phyloP scores from a whole-genome alignment of 768 basidiomycete species.

The Hericium erinaceus region DNA sequence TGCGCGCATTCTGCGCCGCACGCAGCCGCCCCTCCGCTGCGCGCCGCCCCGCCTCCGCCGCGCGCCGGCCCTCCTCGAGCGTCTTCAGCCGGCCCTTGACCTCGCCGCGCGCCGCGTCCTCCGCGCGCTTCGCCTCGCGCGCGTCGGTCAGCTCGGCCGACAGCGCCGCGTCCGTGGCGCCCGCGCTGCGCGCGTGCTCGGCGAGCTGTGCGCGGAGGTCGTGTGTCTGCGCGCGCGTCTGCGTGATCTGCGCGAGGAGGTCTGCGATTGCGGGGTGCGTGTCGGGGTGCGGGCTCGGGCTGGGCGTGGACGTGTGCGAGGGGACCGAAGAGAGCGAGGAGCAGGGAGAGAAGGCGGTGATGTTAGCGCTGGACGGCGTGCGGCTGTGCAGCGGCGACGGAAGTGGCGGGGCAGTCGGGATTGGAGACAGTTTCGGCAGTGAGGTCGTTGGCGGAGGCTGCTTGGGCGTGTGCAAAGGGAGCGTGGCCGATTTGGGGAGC shows the following conservation, averaged over 20 bases:
- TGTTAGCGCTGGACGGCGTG: neutral
- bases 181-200: conserved; percentile 33
- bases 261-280: conserved; percentile 66
- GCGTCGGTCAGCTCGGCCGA: conserved; percentile 62
- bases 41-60: conserved; percentile 66
- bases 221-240: conserved; percentile 47
- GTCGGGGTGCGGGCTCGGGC: conserved; percentile 28
- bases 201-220: conserved; percentile 65
- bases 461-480: conserved; percentile 65
- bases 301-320: neutral
- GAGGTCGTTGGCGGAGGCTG: conserved; percentile 9
- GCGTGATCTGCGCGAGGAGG: conserved; percentile 63
- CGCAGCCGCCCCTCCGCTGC: conserved; percentile 88
- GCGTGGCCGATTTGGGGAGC: conserved; percentile 70
- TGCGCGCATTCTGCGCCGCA: conserved; percentile 20
- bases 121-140: conserved; percentile 72
- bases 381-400: conserved; percentile 7
- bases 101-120: conserved; percentile 72
- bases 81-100: conserved; percentile 75
- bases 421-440: conserved; percentile 6
- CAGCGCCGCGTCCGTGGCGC: conserved; percentile 44
- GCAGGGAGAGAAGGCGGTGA: neutral
- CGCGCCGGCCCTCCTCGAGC: conserved; percentile 80
- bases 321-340: neutral
- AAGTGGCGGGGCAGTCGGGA: conserved; percentile 7